Evolutionary conservation across 108 stramenopile genomes (phyloP), one percentile per base, ranked within the genome.

Genomic region (Nitzschia sp.): DNA sequence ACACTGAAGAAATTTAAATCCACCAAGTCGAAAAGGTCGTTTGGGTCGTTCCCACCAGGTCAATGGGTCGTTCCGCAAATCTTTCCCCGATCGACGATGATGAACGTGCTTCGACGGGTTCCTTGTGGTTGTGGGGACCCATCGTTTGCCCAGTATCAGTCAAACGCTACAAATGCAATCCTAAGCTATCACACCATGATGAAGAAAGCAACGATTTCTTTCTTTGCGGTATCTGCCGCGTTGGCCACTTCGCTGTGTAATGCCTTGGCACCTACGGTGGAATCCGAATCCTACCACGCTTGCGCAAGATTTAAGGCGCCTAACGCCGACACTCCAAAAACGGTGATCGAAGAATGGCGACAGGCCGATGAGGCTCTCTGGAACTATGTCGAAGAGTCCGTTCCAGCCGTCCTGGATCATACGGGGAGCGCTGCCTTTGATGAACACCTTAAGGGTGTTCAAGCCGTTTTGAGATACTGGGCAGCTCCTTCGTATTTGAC

Each of bases 361-460:
- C 35, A 54, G 5, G 72, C 73, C 34, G 86, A 88, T 53, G 71
- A 54, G n/a, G 31, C 38, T 13, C 74, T 88, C 11, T 77, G 82
- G 66, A 35, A 73, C 18, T 88, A 81, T 60, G 82, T 88, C 2
- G 60, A 77, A 17, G 58, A 73, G 55, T 36, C 77, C 13, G 79
- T 88, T n/a, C 86, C 86, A 1, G 76, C 68, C 19, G 84, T 88
- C n/a, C 64, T 88, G 59, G 82, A 88, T 29, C 86, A 88, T 54
- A 88, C 86, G 0, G 88, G 85, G n/a, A 76, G 75, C 27, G 76
- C 79, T 31, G 82, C 84, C 15, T 90, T 90, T 64, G 88, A 90
- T 73, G 82, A 80, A 34, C 89, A 90, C 62, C 63, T 90, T 23
- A 79, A 63, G 17, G 89, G 89, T 1, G 89, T 90, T 15, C 85